Conservation (phyloP, 2,329 filamentous ascomycete species). For the Dactylellina sp. region DNA sequence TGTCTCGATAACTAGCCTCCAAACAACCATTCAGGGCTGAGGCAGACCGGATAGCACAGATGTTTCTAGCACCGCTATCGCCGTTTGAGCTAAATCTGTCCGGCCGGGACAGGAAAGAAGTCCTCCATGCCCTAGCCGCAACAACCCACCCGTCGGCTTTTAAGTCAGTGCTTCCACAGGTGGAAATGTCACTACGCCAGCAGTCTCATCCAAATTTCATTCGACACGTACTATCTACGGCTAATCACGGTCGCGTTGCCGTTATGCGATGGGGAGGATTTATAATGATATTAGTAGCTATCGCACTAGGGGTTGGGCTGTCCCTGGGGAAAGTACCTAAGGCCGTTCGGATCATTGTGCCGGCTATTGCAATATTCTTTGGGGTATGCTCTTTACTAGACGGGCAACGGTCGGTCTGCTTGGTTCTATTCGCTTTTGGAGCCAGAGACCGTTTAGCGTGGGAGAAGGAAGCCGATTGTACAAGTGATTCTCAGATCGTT, state of each 20-base stretch:
- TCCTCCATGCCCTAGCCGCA: conserved; percentile 76
- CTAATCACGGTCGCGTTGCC: conserved; percentile 76
- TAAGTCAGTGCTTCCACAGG: conserved; percentile 70
- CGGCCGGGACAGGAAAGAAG: conserved; percentile 71
- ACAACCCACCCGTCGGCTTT: conserved; percentile 84
- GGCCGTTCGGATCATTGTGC: conserved; percentile 18
- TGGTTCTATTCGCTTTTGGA: conserved; percentile 34
- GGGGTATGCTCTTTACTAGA: conserved; percentile 40
- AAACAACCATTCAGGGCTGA: conserved; percentile 82
- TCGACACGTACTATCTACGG: conserved; percentile 83
- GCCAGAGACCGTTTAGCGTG: conserved; percentile 43
- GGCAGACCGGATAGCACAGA: conserved; percentile 77
- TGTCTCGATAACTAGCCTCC: conserved; percentile 69
- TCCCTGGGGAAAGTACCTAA: conserved; percentile 33
- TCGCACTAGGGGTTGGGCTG: conserved; percentile 30
- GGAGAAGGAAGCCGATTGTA: conserved; percentile 41
- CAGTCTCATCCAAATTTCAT: conserved; percentile 87
- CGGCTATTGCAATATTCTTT: conserved; percentile 21
- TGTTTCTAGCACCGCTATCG: conserved; percentile 76
- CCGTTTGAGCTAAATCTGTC: conserved; percentile 81
- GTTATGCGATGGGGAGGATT: conserved; percentile 48
- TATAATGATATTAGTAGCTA: conserved; percentile 26
- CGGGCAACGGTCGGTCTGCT: conserved; percentile 36
- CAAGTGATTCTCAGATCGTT: conserved; percentile 14
- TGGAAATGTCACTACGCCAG: conserved; percentile 76